Evolutionary conservation across 805 yeast species (phyloP), one percentile per base, ranked within the genome.

Genomic region (Metschnikowia baotianmanensis): DNA sequence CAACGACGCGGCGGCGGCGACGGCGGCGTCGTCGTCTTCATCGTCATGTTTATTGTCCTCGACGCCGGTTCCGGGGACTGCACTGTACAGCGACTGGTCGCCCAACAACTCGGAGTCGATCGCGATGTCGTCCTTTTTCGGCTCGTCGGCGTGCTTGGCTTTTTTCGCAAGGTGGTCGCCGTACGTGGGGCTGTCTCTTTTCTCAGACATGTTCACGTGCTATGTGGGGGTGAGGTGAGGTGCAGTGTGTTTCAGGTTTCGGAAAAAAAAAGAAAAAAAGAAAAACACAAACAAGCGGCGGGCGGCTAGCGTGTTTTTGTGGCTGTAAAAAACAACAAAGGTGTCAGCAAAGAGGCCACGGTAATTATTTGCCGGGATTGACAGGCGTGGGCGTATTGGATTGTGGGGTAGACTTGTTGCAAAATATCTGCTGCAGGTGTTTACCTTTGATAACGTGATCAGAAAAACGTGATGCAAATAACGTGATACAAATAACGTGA

Each of bases 31-130:
- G 23, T 43, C 47, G 17, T 58, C 58, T 16, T 45, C 46, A 15
- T 58, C 58, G 17, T 45, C 47, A 19, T 40, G 43, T 24, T 42
- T 44, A 18, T 22, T 15, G 11, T 36, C 46, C 21, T 38, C 43
- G 28, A 15, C 16, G 28, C 29, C 43, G 45, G 31, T 48, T 44
- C 34, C 40, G 6, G 34, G 25, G n/a, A 33, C 42, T 15, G 26
- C 36, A 18, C 34, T 48, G 50, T 61, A 63, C 29, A 63, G 60
- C 30, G 62, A 59, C 40, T 67, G 71, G 47, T 69, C 73, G 31
- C 65, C 69, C 47, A 70, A 61, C 46, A 70, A 59, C 47, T 67
- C 74, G 25, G 70, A 62, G 51, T 68, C 74, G 39, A 69, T 70
- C 38, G 68, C 70, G 31, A 61, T 50, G 36, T 52, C 56, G 5